A percentile compares a stretch with the other conserved stretches of the same genome.
Conservation (phyloP, 306 rosid genomes). For the Quercus parvula region DNA sequence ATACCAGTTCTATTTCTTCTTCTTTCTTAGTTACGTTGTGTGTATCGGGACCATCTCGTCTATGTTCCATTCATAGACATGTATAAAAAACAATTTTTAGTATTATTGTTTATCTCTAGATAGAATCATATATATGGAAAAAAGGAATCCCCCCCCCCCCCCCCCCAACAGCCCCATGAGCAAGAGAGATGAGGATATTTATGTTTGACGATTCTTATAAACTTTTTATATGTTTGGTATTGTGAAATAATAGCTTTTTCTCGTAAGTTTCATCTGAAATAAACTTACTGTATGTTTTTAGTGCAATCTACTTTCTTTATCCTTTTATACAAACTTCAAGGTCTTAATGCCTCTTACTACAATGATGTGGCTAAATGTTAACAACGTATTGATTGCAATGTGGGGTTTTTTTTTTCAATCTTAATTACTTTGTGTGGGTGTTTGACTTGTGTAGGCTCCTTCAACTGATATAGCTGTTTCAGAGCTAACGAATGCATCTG, state of each 20-base stretch:
- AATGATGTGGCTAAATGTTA: background rate
- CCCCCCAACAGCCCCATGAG: background rate
- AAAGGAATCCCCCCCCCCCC: background rate
- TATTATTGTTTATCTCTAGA: background rate
- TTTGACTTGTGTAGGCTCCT: slow-evolving; percentile 62
- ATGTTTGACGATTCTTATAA: background rate
- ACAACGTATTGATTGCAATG: background rate
- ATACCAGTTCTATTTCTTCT: background rate
- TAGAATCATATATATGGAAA: background rate
- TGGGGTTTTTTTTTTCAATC: background rate
- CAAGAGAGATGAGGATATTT: background rate
- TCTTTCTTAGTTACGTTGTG: background rate
- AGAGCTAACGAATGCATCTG: slow-evolving; percentile 81
- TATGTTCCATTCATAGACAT: background rate
- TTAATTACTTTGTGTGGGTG: slow-evolving; percentile 1
- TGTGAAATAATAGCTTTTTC: background rate
- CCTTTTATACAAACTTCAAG: background rate
- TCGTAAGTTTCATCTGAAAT: background rate
- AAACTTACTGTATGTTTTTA: background rate
- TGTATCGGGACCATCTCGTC: background rate
- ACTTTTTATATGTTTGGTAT: background rate
- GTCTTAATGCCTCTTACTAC: background rate
- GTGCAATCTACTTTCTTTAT: background rate
- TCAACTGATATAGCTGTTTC: slow-evolving; percentile 86
- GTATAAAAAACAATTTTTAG: background rate